Conservation (phyloP, 2,329 filamentous ascomycete genomes). For the Aurifilum marmelostoma region DNA sequence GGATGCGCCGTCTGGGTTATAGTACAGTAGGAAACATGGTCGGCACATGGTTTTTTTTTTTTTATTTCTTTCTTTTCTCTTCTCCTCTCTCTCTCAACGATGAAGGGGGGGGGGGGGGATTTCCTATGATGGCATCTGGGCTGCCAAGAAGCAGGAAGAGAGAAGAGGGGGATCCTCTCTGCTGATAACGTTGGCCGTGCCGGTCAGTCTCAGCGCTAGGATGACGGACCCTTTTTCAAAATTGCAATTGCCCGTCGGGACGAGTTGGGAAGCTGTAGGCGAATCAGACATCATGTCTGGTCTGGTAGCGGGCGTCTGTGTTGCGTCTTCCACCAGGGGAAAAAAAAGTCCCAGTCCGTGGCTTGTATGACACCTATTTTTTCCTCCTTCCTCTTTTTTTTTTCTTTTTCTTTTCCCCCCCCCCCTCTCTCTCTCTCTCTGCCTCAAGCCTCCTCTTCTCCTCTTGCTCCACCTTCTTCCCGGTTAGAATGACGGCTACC, state of each 20-base stretch:
- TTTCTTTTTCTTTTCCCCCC: too few species aligned
- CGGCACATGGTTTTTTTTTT: too few species aligned
- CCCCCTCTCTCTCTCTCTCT: background rate
- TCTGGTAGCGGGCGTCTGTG: background rate
- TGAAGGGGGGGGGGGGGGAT: too few species aligned
- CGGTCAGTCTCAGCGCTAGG: background rate
- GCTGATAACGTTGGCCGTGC: background rate
- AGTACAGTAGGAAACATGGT: too few species aligned
- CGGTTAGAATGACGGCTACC: background rate
- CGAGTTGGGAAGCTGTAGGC: background rate
- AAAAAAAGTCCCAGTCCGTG: too few species aligned
- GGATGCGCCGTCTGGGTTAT: background rate
- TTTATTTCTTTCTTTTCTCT: too few species aligned
- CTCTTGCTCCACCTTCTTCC: background rate
- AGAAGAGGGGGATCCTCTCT: background rate
- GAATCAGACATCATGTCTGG: background rate
- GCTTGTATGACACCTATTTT: too few species aligned
- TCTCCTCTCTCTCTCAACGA: too few species aligned
- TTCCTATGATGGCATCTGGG: too few species aligned
- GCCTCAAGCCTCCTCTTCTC: too few species aligned
- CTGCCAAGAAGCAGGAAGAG: background rate
- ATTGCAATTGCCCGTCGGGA: background rate
- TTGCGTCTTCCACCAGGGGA: background rate
- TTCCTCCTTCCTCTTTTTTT: too few species aligned
- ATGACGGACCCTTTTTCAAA: background rate